Evolutionary conservation across 2,329 filamentous ascomycete genomes (phyloP).

Genomic region (Diplodia mutila): DNA sequence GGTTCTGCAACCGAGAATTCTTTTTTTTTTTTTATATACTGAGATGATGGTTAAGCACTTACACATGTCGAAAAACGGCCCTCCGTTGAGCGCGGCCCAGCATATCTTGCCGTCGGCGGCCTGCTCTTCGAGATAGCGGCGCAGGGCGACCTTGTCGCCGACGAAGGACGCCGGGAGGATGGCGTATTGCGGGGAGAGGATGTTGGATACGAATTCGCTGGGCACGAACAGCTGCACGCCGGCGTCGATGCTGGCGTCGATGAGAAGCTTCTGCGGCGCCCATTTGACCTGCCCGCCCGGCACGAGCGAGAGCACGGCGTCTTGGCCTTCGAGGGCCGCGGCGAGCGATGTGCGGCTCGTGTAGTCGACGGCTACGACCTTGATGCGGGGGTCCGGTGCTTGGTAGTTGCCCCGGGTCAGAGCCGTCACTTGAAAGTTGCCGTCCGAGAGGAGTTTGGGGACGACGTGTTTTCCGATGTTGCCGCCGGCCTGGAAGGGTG

Average conservation of each 20-base stretch:
- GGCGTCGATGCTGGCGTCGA: slow-evolving; percentile 47
- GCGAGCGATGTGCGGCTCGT: not conserved
- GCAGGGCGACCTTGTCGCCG: slow-evolving; percentile 36
- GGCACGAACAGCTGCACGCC: slow-evolving; percentile 49
- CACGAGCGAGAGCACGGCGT: not conserved
- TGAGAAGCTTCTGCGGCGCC: slow-evolving; percentile 29
- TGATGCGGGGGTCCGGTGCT: slow-evolving; percentile 30
- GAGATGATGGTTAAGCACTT: no score
- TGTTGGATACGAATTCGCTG: slow-evolving; percentile 37
- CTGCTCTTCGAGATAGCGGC: slow-evolving; percentile 35
- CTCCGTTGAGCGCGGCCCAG: slow-evolving; percentile 41
- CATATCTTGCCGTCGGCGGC: slow-evolving; percentile 31
- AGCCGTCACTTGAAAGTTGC: slow-evolving; percentile 36
- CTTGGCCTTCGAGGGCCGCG: not conserved
- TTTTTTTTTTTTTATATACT: no score
- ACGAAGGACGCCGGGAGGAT: slow-evolving; percentile 35
- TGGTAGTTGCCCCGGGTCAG: slow-evolving; percentile 34
- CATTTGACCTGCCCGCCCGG: not conserved
- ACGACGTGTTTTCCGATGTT: slow-evolving; percentile 40
- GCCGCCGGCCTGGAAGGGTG: slow-evolving; percentile 35
- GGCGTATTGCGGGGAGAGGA: slow-evolving; percentile 33
- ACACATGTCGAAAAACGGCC: slow-evolving; percentile 46
- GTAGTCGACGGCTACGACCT: slow-evolving; percentile 32
- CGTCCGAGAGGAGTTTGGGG: slow-evolving; percentile 33
- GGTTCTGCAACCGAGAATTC: not conserved